Evolutionary conservation across 2,329 filamentous ascomycete genomes (phyloP).

Genomic region (Orbilia brochopaga): DNA sequence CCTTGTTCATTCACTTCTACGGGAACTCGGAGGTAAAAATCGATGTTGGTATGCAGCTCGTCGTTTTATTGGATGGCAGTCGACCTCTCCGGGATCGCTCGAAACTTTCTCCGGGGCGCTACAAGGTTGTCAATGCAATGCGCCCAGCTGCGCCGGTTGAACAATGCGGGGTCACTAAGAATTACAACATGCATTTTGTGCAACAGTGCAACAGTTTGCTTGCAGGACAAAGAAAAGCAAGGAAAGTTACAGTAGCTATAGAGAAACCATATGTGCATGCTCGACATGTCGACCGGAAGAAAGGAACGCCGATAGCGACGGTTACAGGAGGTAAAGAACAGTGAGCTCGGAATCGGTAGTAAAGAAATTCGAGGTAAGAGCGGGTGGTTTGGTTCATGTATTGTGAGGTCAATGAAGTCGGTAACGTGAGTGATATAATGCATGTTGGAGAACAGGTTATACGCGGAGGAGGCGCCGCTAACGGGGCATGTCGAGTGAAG

Average conservation of each 20-base stretch:
- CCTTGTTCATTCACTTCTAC: neutral
- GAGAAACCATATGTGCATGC: slow-evolving; percentile 1
- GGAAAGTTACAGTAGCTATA: neutral
- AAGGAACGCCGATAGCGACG: neutral
- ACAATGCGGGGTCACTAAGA: neutral
- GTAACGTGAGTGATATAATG: too few relatives aligned
- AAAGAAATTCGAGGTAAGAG: too few relatives aligned
- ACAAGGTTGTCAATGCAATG: neutral
- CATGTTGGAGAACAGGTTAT: neutral
- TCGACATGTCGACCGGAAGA: slow-evolving; percentile 8
- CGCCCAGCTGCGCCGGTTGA: neutral
- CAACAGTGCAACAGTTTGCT: neutral
- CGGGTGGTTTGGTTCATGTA: too few relatives aligned
- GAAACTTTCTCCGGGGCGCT: neutral
- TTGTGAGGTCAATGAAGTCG: too few relatives aligned
- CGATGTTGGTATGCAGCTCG: neutral
- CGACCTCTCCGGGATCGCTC: neutral
- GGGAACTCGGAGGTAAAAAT: neutral
- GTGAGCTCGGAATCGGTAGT: neutral
- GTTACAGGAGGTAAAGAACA: neutral
- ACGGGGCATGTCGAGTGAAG: neutral
- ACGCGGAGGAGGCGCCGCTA: neutral
- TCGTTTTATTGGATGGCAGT: neutral
- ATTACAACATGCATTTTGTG: neutral
- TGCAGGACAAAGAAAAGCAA: slow-evolving; percentile 4